These are phyloP conservation scores for Fusarium camptoceras DNA, from an alignment of 2,329 filamentous ascomycete species.

Conservation along the genomic window DNA sequence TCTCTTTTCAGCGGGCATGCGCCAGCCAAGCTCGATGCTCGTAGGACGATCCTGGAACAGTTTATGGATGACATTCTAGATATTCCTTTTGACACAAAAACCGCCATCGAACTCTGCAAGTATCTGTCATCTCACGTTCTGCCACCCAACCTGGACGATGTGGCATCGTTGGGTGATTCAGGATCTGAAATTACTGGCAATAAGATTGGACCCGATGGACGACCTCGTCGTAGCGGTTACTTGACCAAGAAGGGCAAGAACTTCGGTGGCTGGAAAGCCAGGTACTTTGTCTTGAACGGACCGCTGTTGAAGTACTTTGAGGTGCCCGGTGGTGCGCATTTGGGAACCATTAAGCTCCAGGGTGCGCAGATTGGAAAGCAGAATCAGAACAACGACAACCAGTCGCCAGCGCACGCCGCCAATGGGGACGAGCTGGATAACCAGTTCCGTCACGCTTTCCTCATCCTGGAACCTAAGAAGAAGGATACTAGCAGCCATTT, in stretches of 20 bases:
- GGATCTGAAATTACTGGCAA: constrained; percentile 48
- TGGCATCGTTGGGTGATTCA: constrained; percentile 46
- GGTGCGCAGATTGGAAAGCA: constrained; percentile 96
- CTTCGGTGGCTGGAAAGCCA: constrained; percentile 97
- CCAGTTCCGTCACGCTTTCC: constrained; percentile 95
- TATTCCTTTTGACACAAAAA: constrained; percentile 80
- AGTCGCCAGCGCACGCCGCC: constrained; percentile 68
- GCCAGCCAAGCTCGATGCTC: constrained; percentile 90
- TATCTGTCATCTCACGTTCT: constrained; percentile 80
- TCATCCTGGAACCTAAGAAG: constrained; percentile 94
- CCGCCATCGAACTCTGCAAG: constrained; percentile 84
- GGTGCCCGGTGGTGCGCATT: constrained; percentile 85
- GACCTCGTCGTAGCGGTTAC: constrained; percentile 85
- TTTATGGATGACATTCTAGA: constrained; percentile 91
- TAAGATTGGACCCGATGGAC: constrained; percentile 69
- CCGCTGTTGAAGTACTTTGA: constrained; percentile 89
- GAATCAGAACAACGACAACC: constrained; percentile 62
- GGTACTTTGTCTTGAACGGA: constrained; percentile 71
- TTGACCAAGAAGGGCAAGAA: constrained; percentile 98
- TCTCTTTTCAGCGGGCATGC: constrained; percentile 91
- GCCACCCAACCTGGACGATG: constrained; percentile 71
- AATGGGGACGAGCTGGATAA: constrained; percentile 83
- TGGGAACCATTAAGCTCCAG: constrained; percentile 92
- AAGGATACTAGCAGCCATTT: constrained; percentile 91
- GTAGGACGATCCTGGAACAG: constrained; percentile 80